These are phyloP conservation scores for Teratosphaeria epicoccoides DNA, from an alignment of 2,329 filamentous ascomycete genomes.

Conservation along the genomic window DNA sequence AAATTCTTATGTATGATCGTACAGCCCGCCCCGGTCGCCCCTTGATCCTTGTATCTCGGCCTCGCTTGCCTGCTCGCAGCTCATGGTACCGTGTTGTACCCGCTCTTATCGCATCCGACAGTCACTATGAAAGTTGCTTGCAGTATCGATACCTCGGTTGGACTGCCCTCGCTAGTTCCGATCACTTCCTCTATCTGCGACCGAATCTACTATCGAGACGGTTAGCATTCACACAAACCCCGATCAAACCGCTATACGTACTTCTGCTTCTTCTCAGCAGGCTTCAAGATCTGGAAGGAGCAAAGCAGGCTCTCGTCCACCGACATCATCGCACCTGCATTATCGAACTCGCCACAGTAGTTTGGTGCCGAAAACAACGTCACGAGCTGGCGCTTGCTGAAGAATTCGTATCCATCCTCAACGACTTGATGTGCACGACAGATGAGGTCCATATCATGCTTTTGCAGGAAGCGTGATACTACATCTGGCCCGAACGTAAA, in stretches of 20 bases:
- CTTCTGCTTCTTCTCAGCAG: slow-evolving; percentile 99
- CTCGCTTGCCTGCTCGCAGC: neutral
- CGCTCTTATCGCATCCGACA: neutral
- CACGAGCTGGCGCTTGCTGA: slow-evolving; percentile 94
- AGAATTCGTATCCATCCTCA: slow-evolving; percentile 99
- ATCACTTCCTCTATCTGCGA: slow-evolving; percentile 56
- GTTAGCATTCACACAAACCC: slow-evolving; percentile 3
- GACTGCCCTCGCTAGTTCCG: neutral
- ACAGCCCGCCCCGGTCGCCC: slow-evolving; percentile 1
- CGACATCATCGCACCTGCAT: slow-evolving; percentile 99
- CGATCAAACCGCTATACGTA: slow-evolving; percentile 53
- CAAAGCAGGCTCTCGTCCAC: slow-evolving; percentile 97
- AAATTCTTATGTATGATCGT: slow-evolving; percentile 1
- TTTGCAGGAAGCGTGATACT: slow-evolving; percentile 92
- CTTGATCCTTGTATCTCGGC: neutral
- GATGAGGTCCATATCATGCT: slow-evolving; percentile 99
- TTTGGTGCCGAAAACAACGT: slow-evolving; percentile 97
- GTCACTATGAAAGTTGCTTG: neutral
- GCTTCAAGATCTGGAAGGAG: slow-evolving; percentile 99
- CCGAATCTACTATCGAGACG: slow-evolving; percentile 74
- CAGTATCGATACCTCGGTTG: neutral
- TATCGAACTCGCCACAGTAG: slow-evolving; percentile 99
- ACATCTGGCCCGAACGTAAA: slow-evolving; percentile 98
- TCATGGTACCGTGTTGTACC: neutral
- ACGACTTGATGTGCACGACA: slow-evolving; percentile 98